Percentiles rank a stretch among this genome's conserved stretches.
Evolutionary conservation across 1,284 basidiomycete species (phyloP).

Genomic region (Pyrrhoderma lamaoense): DNA sequence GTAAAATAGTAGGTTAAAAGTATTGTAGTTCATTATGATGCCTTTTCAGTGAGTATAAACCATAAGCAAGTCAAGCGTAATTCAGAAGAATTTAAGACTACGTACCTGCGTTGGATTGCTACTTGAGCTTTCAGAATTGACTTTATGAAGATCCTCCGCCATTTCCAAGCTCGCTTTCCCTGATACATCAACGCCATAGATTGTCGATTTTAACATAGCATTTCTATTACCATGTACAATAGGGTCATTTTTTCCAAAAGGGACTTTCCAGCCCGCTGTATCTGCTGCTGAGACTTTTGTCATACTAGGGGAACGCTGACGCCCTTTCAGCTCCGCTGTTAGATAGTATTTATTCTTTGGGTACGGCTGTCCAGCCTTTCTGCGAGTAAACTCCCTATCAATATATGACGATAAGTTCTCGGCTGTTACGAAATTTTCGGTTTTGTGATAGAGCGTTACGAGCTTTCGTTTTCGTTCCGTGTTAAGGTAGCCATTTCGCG

Average conservation of each 20-base stretch:
- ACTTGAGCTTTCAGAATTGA: background rate
- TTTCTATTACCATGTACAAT: background rate
- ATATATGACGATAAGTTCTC: constrained; percentile 16
- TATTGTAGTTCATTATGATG: too few species aligned
- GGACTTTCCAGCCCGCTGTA: background rate
- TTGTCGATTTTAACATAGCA: constrained; percentile 3
- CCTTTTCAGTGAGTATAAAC: too few species aligned
- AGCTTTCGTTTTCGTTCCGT: constrained; percentile 17
- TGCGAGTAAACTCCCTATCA: constrained; percentile 8
- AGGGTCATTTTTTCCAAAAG: too few species aligned
- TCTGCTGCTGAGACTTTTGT: background rate
- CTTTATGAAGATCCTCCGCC: constrained; percentile 9
- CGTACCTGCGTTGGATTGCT: background rate
- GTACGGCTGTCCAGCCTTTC: background rate
- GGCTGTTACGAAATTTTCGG: constrained; percentile 13
- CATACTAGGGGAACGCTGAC: background rate
- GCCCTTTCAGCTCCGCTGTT: background rate
- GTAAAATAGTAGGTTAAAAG: too few species aligned
- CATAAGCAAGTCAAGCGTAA: too few species aligned
- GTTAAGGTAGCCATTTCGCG: constrained; percentile 9
- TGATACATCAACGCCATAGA: constrained; percentile 16
- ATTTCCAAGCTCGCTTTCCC: constrained; percentile 15
- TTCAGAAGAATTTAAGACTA: too few species aligned
- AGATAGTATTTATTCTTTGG: background rate
- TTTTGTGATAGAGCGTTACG: constrained; percentile 15